Conservation (phyloP, 768 basidiomycete species). For the Termitomyces heimii region DNA sequence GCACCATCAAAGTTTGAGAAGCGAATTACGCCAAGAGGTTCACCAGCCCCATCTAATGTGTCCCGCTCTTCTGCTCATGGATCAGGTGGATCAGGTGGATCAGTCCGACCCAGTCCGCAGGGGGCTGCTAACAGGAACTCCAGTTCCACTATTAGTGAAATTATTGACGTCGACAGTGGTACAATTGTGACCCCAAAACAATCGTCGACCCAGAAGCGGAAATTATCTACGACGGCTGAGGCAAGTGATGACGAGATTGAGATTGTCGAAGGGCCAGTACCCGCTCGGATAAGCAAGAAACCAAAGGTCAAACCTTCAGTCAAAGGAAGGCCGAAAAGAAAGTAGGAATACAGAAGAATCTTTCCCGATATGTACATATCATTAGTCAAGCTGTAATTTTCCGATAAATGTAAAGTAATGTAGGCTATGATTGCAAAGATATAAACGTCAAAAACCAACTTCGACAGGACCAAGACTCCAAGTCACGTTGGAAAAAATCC, state of each 20-base stretch:
- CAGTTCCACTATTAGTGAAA: constrained; percentile 37
- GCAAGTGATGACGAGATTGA: constrained; percentile 53
- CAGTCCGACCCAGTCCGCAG: constrained; percentile 50
- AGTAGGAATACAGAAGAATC: background rate
- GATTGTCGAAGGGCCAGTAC: constrained; percentile 40
- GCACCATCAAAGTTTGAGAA: constrained; percentile 14
- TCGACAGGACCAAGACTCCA: background rate
- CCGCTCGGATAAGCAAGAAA: constrained; percentile 22
- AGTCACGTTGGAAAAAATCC: constrained; percentile 32
- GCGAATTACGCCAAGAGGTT: constrained; percentile 26
- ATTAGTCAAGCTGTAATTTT: background rate
- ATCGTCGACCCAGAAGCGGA: constrained; percentile 41
- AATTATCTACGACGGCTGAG: constrained; percentile 25
- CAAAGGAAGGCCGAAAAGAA: constrained; percentile 37
- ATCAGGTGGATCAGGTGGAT: constrained; percentile 46
- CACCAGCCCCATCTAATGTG: constrained; percentile 35
- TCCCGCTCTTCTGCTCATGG: constrained; percentile 42
- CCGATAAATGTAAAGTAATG: background rate
- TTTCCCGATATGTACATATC: background rate
- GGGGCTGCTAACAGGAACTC: constrained; percentile 33
- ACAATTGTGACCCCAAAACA: constrained; percentile 18
- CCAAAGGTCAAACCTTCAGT: constrained; percentile 27
- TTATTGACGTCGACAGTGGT: constrained; percentile 36
- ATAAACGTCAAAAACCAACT: background rate
- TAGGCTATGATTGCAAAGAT: background rate